Evolutionary conservation across 768 basidiomycete species (phyloP).

Genomic region (Pleurotus ostreatus): DNA sequence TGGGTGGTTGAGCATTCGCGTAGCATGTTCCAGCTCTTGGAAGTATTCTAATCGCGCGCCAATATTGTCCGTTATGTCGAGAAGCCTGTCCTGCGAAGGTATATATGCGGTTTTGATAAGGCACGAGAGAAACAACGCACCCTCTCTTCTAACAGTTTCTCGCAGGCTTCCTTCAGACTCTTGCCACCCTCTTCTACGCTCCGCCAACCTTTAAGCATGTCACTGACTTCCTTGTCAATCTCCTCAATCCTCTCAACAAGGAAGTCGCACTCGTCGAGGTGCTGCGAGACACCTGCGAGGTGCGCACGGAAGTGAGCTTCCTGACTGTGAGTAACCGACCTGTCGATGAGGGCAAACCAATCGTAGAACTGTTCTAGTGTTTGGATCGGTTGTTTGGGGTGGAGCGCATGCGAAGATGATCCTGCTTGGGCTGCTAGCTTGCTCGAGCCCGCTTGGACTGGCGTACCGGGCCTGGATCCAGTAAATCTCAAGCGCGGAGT

Average conservation of each 20-base stretch:
- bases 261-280: slow-evolving; percentile 74
- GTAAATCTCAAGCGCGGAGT: slow-evolving; percentile 35
- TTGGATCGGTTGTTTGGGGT: slow-evolving; percentile 74
- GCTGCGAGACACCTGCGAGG: slow-evolving; percentile 68
- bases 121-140: slow-evolving; percentile 38
- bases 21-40: slow-evolving; percentile 89
- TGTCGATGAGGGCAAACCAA: slow-evolving; percentile 89
- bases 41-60: slow-evolving; percentile 84
- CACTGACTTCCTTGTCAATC: slow-evolving; percentile 68
- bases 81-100: slow-evolving; percentile 59
- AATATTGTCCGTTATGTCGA: slow-evolving; percentile 82
- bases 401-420: slow-evolving; percentile 45
- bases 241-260: slow-evolving; percentile 70
- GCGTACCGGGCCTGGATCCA: slow-evolving; percentile 41
- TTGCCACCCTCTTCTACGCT: slow-evolving; percentile 92
- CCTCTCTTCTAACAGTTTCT: slow-evolving; percentile 84
- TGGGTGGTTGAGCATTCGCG: slow-evolving; percentile 90
- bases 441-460: slow-evolving; percentile 15
- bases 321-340: slow-evolving; percentile 88
- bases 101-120: neutral
- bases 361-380: slow-evolving; percentile 97
- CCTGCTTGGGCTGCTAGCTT: neutral
- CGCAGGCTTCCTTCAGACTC: slow-evolving; percentile 88
- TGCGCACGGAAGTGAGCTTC: slow-evolving; percentile 90
- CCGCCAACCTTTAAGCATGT: slow-evolving; percentile 81